Evolutionary conservation across 179 eudicot species (phyloP).

Genomic region (Gypsophila paniculata): DNA sequence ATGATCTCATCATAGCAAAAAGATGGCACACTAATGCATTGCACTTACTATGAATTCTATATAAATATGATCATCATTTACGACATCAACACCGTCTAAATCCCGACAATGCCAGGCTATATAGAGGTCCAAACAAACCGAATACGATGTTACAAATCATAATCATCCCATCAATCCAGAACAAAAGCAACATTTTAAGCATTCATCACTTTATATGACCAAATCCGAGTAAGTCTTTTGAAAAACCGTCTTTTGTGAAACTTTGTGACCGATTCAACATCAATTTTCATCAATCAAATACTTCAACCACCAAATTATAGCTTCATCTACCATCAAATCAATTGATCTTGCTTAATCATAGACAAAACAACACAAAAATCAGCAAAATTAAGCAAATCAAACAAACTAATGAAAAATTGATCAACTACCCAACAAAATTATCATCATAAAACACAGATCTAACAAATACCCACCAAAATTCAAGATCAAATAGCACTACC

Average conservation of each 20-base stretch:
- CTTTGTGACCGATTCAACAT: background rate
- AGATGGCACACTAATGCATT: background rate
- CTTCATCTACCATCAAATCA: background rate
- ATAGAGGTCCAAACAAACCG: background rate
- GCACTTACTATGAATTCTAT: background rate
- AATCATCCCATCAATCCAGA: background rate
- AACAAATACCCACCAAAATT: background rate
- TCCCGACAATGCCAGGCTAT: background rate
- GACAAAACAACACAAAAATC: background rate
- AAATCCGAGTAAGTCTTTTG: background rate
- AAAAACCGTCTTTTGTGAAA: no score
- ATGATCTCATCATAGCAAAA: background rate
- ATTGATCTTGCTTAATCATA: background rate
- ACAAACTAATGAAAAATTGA: background rate
- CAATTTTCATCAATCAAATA: background rate
- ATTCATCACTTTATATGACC: background rate
- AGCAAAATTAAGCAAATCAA: background rate
- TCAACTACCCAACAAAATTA: background rate
- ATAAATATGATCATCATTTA: constrained; percentile 8
- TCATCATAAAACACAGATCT: background rate
- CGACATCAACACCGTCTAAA: background rate
- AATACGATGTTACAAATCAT: background rate
- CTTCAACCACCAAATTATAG: background rate
- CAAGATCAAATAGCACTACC: background rate
- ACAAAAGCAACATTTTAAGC: background rate